A percentile compares a stretch with the other conserved stretches of the same genome.
Evolutionary conservation across 108 stramenopile genomes (phyloP).

Genomic region (Hondaea fermentalgiana): DNA sequence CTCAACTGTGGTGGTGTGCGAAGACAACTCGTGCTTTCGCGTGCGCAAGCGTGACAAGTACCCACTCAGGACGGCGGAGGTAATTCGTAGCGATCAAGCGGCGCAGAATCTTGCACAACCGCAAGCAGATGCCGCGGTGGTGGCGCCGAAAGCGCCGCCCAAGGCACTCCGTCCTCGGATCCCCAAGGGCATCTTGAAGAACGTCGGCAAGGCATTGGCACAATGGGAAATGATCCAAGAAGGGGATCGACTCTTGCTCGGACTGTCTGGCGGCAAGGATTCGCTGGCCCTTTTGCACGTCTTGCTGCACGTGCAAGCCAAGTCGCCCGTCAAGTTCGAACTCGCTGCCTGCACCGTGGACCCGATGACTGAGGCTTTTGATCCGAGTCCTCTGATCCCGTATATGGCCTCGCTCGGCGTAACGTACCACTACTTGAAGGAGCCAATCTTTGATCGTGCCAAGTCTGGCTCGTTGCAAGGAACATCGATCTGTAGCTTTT

Average conservation of each 20-base stretch:
- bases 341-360: slow-evolving; percentile 84
- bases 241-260: slow-evolving; percentile 82
- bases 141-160: not conserved
- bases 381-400: slow-evolving; percentile 88
- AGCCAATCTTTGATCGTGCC: slow-evolving; percentile 77
- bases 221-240: slow-evolving; percentile 84
- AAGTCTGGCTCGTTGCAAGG: slow-evolving; percentile 71
- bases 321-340: slow-evolving; percentile 78
- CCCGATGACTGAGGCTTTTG: slow-evolving; percentile 89
- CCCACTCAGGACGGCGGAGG: not conserved
- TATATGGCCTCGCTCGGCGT: slow-evolving; percentile 87
- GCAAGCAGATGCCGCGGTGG: not conserved
- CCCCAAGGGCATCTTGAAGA: slow-evolving; percentile 29
- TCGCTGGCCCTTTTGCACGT: slow-evolving; percentile 83
- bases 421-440: slow-evolving; percentile 86
- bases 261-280: slow-evolving; percentile 95
- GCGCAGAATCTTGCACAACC: not conserved
- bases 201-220: slow-evolving; percentile 54
- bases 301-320: slow-evolving; percentile 73
- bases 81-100: not conserved
- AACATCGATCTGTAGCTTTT: slow-evolving; percentile 84
- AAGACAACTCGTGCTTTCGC: slow-evolving; percentile 8
- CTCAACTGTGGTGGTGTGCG: not conserved
- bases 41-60: not conserved
- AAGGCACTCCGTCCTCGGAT: not conserved